These are phyloP conservation scores for Exsudoporus frostii DNA, from an alignment of 768 basidiomycete genomes.

Conservation along the genomic window DNA sequence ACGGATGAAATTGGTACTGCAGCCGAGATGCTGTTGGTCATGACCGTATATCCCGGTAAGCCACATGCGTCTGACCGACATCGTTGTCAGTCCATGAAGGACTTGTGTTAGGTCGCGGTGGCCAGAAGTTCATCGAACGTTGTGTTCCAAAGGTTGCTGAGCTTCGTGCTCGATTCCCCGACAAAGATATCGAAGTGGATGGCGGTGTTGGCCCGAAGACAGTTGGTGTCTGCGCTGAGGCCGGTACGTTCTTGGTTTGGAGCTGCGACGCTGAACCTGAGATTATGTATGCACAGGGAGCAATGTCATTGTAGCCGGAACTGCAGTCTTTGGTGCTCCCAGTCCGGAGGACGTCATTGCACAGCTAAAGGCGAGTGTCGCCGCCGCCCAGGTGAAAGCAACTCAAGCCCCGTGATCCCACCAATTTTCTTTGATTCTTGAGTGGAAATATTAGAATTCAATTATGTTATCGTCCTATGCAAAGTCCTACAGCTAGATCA, in stretches of 20 bases:
- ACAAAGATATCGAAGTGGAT: slow-evolving; percentile 97
- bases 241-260: slow-evolving; percentile 50
- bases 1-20: slow-evolving; percentile 78
- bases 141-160: slow-evolving; percentile 93
- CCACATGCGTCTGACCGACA: neutral
- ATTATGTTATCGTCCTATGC: slow-evolving; percentile 25
- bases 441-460: slow-evolving; percentile 24
- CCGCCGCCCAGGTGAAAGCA: slow-evolving; percentile 57
- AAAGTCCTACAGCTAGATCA: slow-evolving; percentile 16
- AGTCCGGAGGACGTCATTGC: slow-evolving; percentile 77
- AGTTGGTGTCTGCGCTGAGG: slow-evolving; percentile 81
- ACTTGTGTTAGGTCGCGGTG: slow-evolving; percentile 66
- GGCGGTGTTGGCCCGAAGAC: slow-evolving; percentile 96
- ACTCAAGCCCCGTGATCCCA: slow-evolving; percentile 12
- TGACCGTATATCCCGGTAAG: slow-evolving; percentile 93
- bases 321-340: slow-evolving; percentile 85
- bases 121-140: slow-evolving; percentile 92
- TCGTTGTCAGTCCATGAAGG: neutral
- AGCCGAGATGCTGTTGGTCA: slow-evolving; percentile 95
- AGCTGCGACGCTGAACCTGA: neutral
- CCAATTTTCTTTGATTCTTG: neutral
- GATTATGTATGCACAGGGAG: slow-evolving; percentile 54
- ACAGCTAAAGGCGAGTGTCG: slow-evolving; percentile 64
- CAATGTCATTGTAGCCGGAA: slow-evolving; percentile 98
- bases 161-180: slow-evolving; percentile 84